Evolutionary conservation across 176 grass and related monocot species (phyloP).

Genomic region (Musa schizocarpa): DNA sequence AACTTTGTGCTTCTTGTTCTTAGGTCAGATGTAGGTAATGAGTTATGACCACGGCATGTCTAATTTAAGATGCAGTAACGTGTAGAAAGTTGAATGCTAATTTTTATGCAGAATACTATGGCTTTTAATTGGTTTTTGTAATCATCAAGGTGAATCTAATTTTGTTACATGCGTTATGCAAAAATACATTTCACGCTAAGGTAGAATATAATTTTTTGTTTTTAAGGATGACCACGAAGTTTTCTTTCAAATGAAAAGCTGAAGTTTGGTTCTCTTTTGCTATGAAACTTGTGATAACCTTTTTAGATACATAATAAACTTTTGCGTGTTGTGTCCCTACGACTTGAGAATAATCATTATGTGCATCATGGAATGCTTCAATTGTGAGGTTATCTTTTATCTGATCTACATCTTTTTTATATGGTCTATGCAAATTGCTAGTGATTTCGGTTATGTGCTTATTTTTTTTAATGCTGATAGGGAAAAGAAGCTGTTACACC

Average conservation of each 20-base stretch:
- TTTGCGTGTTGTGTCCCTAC: not conserved
- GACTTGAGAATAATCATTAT: not conserved
- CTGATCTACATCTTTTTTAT: not conserved
- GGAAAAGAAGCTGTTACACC: constrained; percentile 7
- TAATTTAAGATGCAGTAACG: not conserved
- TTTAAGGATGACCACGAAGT: too few relatives aligned
- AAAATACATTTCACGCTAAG: too few relatives aligned
- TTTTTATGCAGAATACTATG: not conserved
- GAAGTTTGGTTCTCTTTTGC: too few relatives aligned
- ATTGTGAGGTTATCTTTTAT: not conserved
- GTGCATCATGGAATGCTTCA: not conserved
- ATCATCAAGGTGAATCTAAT: not conserved
- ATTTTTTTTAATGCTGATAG: constrained; percentile 21
- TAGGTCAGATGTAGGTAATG: not conserved
- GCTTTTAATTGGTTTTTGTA: not conserved
- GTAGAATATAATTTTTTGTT: too few relatives aligned
- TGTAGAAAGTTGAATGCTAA: not conserved
- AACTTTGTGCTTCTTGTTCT: not conserved
- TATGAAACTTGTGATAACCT: not conserved
- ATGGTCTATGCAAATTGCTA: not conserved
- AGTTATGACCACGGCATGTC: not conserved
- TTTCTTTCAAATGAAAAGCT: too few relatives aligned
- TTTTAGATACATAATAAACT: not conserved
- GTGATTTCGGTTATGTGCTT: not conserved
- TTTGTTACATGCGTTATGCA: not conserved